Evolutionary conservation across 805 yeast genomes (phyloP).

Genomic region (Candida sanyiensis): DNA sequence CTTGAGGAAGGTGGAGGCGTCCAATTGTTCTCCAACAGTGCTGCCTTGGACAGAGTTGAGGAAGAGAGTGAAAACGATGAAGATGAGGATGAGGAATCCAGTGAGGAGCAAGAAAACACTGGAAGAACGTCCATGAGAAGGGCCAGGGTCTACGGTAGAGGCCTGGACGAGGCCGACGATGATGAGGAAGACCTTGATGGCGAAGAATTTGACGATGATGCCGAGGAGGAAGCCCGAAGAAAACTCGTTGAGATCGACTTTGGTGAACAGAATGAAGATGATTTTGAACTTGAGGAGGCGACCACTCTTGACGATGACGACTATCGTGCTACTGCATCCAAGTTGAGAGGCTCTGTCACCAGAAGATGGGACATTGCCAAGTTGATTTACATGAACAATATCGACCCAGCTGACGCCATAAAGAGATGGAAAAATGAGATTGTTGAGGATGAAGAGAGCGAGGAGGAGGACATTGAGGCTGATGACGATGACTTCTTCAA

Average conservation of each 20-base stretch:
- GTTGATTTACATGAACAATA: conserved; percentile 70
- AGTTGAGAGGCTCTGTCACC: conserved; percentile 46
- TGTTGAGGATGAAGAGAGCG: conserved; percentile 39
- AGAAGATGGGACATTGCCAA: conserved; percentile 77
- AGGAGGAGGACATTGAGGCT: conserved; percentile 39
- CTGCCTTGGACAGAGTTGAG: conserved; percentile 41
- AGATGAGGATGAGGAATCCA: conserved; percentile 30
- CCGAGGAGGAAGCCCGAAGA: conserved; percentile 33
- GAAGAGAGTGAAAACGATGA: conserved; percentile 35
- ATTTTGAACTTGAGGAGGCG: conserved; percentile 46
- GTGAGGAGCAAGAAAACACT: conserved; percentile 32
- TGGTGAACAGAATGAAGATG: conserved; percentile 29
- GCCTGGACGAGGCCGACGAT: conserved; percentile 40
- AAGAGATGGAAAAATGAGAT: conserved; percentile 62
- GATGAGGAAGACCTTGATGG: conserved; percentile 40
- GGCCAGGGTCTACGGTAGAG: conserved; percentile 52
- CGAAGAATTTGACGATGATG: conserved; percentile 30
- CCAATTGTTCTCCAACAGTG: conserved; percentile 64
- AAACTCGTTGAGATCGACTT: conserved; percentile 46
- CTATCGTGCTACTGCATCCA: conserved; percentile 49
- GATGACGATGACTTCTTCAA: conserved; percentile 54
- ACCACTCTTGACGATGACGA: conserved; percentile 40
- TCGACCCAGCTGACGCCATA: conserved; percentile 68
- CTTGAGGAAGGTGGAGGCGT: conserved; percentile 62
- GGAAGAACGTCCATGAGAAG: conserved; percentile 66